A percentile compares a stretch with the other conserved stretches of the same genome.
These are phyloP conservation scores for Phytophthora aleatoria DNA, from an alignment of 352 stramenopile genomes.

Conservation along the genomic window DNA sequence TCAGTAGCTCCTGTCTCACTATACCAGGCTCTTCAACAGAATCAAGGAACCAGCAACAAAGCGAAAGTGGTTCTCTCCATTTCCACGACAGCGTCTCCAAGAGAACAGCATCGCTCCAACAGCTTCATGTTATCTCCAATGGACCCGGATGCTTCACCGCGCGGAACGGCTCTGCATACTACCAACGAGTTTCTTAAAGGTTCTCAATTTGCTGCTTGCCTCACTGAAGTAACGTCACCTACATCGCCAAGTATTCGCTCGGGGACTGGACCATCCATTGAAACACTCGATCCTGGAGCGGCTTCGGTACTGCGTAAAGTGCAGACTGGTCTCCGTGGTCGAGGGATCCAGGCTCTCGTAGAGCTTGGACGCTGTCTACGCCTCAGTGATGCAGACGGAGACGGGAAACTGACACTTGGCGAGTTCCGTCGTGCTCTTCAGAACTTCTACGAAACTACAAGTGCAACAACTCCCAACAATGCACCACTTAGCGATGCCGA, in stretches of 20 bases:
- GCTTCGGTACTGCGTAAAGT: conserved; percentile 62
- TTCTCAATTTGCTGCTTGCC: conserved; percentile 64
- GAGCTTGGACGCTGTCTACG: conserved; percentile 70
- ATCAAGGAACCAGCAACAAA: conserved; percentile 30
- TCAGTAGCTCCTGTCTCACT: conserved; percentile 43
- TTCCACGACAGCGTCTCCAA: conserved; percentile 29
- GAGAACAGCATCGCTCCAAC: conserved; percentile 22
- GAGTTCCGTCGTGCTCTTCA: conserved; percentile 82
- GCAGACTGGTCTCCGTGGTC: conserved; percentile 46
- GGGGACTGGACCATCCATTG: conserved; percentile 3
- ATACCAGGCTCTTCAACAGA: conserved; percentile 57
- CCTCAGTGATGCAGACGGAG: conserved; percentile 70
- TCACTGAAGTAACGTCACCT: conserved; percentile 51
- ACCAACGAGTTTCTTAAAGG: conserved; percentile 77
- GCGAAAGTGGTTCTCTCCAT: conserved; percentile 39
- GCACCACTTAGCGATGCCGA: conserved; percentile 66
- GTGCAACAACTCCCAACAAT: conserved; percentile 13
- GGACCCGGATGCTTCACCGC: conserved; percentile 41
- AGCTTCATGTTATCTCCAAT: conserved; percentile 12
- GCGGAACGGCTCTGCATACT: conserved; percentile 36
- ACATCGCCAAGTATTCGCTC: conserved; percentile 23
- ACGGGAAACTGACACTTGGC: conserved; percentile 62
- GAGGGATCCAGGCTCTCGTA: conserved; percentile 69
- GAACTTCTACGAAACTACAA: conserved; percentile 40
- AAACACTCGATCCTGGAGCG: conserved; percentile 55